phyloP scores from a whole-genome alignment of 177 flowering plant species.

The Vitis hybrid region DNA sequence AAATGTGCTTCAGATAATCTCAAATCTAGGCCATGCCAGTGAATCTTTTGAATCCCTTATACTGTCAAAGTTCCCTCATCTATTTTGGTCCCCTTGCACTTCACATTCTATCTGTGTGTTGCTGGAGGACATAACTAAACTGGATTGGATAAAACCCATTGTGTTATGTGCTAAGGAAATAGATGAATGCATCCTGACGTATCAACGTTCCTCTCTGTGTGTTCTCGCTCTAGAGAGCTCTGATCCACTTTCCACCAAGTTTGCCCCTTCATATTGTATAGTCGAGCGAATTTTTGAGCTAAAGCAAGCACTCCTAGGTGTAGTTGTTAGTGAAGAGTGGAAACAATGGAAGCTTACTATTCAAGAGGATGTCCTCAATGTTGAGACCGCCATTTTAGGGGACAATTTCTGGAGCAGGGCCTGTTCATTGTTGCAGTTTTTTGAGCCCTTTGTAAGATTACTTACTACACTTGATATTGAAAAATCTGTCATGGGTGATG shows the following conservation, averaged over 20 bases:
- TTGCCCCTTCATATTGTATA: slow-evolving; percentile 30
- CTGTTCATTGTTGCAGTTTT: slow-evolving; percentile 29
- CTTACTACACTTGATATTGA: slow-evolving; percentile 30
- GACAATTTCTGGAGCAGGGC: slow-evolving; percentile 36
- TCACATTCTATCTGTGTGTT: slow-evolving; percentile 28
- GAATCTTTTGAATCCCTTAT: slow-evolving; percentile 25
- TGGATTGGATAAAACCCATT: slow-evolving; percentile 29
- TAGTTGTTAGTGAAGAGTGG: slow-evolving; percentile 32
- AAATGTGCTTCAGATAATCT: slow-evolving; percentile 36
- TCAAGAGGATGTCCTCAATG: slow-evolving; percentile 14
- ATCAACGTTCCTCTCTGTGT: slow-evolving; percentile 10
- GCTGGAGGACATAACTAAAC: slow-evolving; percentile 38
- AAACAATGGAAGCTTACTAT: slow-evolving; percentile 28
- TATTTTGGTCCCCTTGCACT: slow-evolving; percentile 42
- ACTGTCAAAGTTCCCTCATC: slow-evolving; percentile 29
- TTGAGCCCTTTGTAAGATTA: slow-evolving; percentile 34
- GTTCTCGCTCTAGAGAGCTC: slow-evolving; percentile 14
- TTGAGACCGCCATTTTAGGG: slow-evolving; percentile 31
- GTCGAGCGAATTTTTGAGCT: slow-evolving; percentile 23
- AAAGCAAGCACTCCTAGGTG: slow-evolving; percentile 29
- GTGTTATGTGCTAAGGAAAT: slow-evolving; percentile 30
- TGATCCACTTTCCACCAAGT: slow-evolving; percentile 17
- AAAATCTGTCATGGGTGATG: slow-evolving; percentile 31
- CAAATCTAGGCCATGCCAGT: slow-evolving; percentile 25
- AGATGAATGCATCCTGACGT: slow-evolving; percentile 22